Conservation (phyloP, 352 stramenopile genomes). For the Globisporangium megalacanthum region DNA sequence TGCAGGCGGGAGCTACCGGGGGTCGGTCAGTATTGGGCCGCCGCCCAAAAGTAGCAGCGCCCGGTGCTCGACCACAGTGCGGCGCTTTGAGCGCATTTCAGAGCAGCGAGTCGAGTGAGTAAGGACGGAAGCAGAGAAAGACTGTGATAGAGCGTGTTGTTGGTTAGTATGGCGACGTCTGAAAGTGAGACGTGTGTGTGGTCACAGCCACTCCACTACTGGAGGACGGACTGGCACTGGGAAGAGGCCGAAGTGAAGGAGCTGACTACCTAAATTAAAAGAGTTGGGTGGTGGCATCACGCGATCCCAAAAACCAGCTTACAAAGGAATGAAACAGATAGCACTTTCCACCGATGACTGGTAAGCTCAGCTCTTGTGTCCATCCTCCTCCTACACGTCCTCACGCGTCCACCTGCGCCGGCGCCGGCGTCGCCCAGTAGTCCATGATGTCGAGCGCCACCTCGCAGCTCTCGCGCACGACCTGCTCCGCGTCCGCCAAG, state of each 20-base stretch:
- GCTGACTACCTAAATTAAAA: too few relatives aligned
- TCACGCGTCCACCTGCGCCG: slow-evolving; percentile 20
- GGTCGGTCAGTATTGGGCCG: slow-evolving; percentile 63
- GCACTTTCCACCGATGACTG: too few relatives aligned
- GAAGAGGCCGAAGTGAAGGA: too few relatives aligned
- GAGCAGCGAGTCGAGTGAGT: slow-evolving; percentile 62
- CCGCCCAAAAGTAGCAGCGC: slow-evolving; percentile 47
- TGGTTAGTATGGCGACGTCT: too few relatives aligned
- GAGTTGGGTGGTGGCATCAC: too few relatives aligned
- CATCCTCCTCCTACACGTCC: neutral
- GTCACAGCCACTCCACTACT: too few relatives aligned
- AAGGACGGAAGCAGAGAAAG: neutral
- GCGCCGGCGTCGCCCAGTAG: slow-evolving; percentile 83
- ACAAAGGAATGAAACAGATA: too few relatives aligned
- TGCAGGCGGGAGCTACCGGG: slow-evolving; percentile 65
- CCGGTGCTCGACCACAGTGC: slow-evolving; percentile 29
- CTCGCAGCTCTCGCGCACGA: slow-evolving; percentile 94
- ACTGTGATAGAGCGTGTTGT: neutral
- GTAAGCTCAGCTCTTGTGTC: too few relatives aligned
- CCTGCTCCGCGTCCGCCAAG: slow-evolving; percentile 65
- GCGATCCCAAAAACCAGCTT: too few relatives aligned
- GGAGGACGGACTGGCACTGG: too few relatives aligned
- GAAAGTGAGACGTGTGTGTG: too few relatives aligned
- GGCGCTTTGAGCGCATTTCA: slow-evolving; percentile 58
- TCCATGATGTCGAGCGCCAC: slow-evolving; percentile 97